phyloP scores from a whole-genome alignment of 2,329 filamentous ascomycete species.

The Plectosphaerella plurivora region DNA sequence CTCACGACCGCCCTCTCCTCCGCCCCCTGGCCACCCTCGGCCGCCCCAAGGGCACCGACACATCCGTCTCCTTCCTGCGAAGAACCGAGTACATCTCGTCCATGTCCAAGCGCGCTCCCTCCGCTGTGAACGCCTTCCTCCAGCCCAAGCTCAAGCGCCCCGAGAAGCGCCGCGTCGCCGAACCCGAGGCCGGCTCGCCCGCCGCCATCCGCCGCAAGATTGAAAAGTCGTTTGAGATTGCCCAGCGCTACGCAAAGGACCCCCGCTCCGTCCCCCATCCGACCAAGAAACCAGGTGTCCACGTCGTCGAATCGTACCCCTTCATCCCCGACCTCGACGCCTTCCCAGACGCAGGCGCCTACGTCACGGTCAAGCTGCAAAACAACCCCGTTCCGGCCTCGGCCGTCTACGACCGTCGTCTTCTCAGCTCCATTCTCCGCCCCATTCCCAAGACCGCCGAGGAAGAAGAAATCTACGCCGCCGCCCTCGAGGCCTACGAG shows the following conservation, averaged over 20 bases:
- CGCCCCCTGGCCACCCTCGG: conserved; percentile 79
- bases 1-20: conserved; percentile 79
- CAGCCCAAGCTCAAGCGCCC: conserved; percentile 24
- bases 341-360: conserved; percentile 67
- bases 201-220: conserved; percentile 66
- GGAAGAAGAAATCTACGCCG: conserved; percentile 47
- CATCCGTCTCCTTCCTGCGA: conserved; percentile 87
- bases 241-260: conserved; percentile 50
- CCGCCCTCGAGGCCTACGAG: conserved; percentile 48
- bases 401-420: conserved; percentile 52
- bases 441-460: conserved; percentile 52
- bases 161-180: conserved; percentile 48
- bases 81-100: conserved; percentile 92
- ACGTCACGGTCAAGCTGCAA: conserved; percentile 65
- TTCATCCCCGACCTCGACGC: conserved; percentile 62
- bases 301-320: conserved; percentile 55
- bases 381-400: conserved; percentile 56
- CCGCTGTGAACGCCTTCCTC: conserved; percentile 27
- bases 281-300: conserved; percentile 39
- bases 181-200: conserved; percentile 56
- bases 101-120: conserved; percentile 46
- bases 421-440: conserved; percentile 57
- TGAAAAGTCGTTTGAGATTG: conserved; percentile 54
- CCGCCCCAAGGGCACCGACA: conserved; percentile 72
- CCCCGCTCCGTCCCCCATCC: conserved; percentile 52